These are phyloP conservation scores for Trypanosoma theileri DNA, from an alignment of 208 protist genomes.

Conservation along the genomic window DNA sequence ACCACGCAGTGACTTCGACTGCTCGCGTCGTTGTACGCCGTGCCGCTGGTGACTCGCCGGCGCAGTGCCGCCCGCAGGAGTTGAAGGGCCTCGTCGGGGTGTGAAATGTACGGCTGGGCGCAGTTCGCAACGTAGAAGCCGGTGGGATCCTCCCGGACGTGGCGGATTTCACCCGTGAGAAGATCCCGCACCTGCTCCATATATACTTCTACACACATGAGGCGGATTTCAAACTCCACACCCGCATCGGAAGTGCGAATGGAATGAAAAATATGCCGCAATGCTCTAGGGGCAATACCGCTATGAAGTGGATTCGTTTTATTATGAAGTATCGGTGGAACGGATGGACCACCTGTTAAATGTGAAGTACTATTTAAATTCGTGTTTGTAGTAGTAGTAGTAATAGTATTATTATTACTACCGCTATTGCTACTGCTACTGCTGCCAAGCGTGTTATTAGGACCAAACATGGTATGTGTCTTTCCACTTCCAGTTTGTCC, in stretches of 20 bases:
- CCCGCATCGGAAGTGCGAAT: slow-evolving; percentile 60
- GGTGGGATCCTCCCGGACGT: slow-evolving; percentile 74
- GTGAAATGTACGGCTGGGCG: slow-evolving; percentile 81
- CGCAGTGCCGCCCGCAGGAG: slow-evolving; percentile 73
- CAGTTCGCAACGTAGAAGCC: slow-evolving; percentile 91
- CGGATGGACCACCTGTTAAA: no score
- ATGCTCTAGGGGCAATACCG: slow-evolving; percentile 93
- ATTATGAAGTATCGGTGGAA: no score
- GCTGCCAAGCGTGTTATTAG: background rate
- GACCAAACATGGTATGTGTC: slow-evolving; percentile 90
- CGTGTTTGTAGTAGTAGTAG: no score
- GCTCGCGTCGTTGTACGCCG: slow-evolving; percentile 83
- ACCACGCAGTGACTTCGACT: slow-evolving; percentile 88
- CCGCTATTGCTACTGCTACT: slow-evolving; percentile 1
- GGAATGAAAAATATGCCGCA: slow-evolving; percentile 89
- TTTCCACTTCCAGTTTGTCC: slow-evolving; percentile 92
- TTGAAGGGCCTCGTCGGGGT: slow-evolving; percentile 81
- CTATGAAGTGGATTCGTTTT: background rate
- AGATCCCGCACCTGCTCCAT: slow-evolving; percentile 97
- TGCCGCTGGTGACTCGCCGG: slow-evolving; percentile 81
- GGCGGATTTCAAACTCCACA: slow-evolving; percentile 93
- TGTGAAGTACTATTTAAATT: no score
- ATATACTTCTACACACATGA: slow-evolving; percentile 97
- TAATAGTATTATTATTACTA: background rate
- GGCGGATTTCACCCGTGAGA: slow-evolving; percentile 47